These are phyloP conservation scores for Brassica rapa DNA, from an alignment of 345 rosid species.

Conservation along the genomic window DNA sequence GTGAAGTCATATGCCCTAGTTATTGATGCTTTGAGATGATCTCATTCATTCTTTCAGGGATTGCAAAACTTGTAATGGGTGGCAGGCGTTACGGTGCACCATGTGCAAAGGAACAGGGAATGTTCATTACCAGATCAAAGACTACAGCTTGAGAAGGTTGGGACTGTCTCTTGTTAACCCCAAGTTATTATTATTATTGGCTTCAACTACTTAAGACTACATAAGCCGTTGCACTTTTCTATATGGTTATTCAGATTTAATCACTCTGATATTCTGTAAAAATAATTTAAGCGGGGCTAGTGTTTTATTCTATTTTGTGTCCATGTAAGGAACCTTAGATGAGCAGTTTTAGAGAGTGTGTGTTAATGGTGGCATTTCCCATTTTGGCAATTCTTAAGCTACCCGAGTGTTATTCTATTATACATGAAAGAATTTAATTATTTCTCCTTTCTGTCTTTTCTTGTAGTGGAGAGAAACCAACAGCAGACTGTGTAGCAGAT, in stretches of 20 bases:
- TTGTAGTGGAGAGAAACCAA: slow-evolving; percentile 88
- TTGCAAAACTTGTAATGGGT: slow-evolving; percentile 79
- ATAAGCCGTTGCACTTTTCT: not conserved
- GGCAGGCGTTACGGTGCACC: slow-evolving; percentile 87
- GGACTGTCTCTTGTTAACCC: not conserved
- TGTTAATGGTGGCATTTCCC: slow-evolving; percentile 1
- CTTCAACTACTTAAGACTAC: not conserved
- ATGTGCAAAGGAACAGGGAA: slow-evolving; percentile 93
- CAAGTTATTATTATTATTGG: not conserved
- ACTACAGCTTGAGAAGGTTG: slow-evolving; percentile 73
- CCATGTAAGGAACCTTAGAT: not conserved
- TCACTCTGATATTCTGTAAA: not conserved
- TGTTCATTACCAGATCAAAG: slow-evolving; percentile 84
- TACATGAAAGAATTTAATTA: not conserved
- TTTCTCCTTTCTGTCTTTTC: slow-evolving; percentile 23
- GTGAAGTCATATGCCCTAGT: not conserved
- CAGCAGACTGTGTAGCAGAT: slow-evolving; percentile 74
- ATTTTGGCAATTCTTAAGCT: slow-evolving; percentile 5
- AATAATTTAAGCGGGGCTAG: not conserved
- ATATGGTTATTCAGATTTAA: not conserved
- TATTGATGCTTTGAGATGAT: not conserved
- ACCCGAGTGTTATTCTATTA: not conserved
- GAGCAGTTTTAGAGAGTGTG: not conserved
- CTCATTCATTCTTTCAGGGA: slow-evolving; percentile 48
- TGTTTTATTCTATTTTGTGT: not conserved